Percentiles rank a stretch among this genome's conserved stretches.
Evolutionary conservation across 2,329 filamentous ascomycete genomes (phyloP).

Genomic region (Trichoderma sp.): DNA sequence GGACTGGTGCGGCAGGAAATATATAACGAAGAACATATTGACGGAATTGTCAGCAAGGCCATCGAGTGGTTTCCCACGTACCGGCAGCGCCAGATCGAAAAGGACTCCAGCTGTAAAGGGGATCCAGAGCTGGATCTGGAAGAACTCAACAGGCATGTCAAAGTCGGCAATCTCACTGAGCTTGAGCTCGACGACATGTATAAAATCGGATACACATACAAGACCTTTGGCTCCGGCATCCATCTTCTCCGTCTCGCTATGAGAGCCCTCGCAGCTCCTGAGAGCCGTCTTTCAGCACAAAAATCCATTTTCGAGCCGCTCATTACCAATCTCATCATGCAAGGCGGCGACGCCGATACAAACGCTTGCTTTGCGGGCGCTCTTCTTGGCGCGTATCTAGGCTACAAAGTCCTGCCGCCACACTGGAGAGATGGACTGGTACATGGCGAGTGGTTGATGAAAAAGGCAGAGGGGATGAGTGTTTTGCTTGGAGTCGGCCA

Average conservation of each 20-base stretch:
- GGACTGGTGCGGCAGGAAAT: constrained; percentile 50
- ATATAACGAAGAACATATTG: constrained; percentile 40
- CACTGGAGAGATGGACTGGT: constrained; percentile 52
- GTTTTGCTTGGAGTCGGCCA: constrained; percentile 40
- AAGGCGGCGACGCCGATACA: constrained; percentile 56
- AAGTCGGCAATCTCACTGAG: constrained; percentile 39
- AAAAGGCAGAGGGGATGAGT: constrained; percentile 45
- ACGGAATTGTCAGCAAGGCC: constrained; percentile 43
- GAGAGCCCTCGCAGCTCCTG: constrained; percentile 30
- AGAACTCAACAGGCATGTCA: constrained; percentile 46
- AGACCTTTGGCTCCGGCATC: constrained; percentile 52
- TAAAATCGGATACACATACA: constrained; percentile 57
- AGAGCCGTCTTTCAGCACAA: constrained; percentile 25
- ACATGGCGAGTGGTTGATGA: constrained; percentile 47
- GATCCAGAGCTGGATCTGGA: constrained; percentile 40
- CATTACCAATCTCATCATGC: constrained; percentile 51
- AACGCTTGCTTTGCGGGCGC: constrained; percentile 56
- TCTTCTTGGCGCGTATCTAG: constrained; percentile 50
- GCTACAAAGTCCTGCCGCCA: constrained; percentile 47
- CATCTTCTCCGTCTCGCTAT: constrained; percentile 47
- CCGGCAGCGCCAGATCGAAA: constrained; percentile 24
- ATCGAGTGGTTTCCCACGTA: constrained; percentile 41
- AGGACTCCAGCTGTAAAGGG: constrained; percentile 30
- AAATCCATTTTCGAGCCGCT: constrained; percentile 46
- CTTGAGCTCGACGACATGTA: constrained; percentile 46